Evolutionary conservation across 2,329 filamentous ascomycete genomes (phyloP).

Genomic region (Capronia epimyces): DNA sequence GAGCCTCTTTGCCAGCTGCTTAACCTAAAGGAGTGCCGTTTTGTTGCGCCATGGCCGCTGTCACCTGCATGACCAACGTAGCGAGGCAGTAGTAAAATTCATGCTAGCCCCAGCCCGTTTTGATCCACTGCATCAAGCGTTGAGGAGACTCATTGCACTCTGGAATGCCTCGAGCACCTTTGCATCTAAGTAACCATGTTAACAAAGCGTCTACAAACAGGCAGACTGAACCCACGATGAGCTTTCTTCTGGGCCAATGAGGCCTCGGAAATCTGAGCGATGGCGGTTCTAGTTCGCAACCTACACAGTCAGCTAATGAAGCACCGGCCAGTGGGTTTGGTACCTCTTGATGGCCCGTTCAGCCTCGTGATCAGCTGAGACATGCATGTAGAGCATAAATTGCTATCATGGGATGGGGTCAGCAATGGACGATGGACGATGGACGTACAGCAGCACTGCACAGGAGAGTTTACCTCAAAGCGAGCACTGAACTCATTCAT

Average conservation of each 20-base stretch:
- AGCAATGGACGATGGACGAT: too few species aligned
- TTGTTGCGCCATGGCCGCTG: not conserved
- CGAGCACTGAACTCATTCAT: conserved; percentile 62
- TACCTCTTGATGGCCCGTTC: conserved; percentile 72
- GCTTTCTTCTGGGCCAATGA: conserved; percentile 67
- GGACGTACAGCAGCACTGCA: not conserved
- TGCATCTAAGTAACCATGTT: conserved; percentile 32
- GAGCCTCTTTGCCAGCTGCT: not conserved
- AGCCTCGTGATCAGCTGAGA: conserved; percentile 66
- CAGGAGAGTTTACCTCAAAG: conserved; percentile 50
- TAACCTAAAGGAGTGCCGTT: conserved; percentile 5
- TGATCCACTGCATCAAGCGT: conserved; percentile 30
- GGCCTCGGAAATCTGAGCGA: conserved; percentile 68
- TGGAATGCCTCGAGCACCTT: conserved; percentile 47
- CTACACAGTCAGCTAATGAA: conserved; percentile 39
- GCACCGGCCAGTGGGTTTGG: conserved; percentile 15
- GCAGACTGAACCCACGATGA: conserved; percentile 61
- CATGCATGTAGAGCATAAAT: conserved; percentile 72
- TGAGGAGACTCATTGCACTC: conserved; percentile 42
- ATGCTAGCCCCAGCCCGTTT: too few species aligned
- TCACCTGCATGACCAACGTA: not conserved
- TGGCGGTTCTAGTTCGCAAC: conserved; percentile 70
- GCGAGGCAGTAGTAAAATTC: not conserved
- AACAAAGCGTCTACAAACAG: not conserved
- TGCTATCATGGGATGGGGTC: conserved; percentile 49